phyloP scores from a whole-genome alignment of 352 stramenopile genomes.

The Globisporangium spiculum region DNA sequence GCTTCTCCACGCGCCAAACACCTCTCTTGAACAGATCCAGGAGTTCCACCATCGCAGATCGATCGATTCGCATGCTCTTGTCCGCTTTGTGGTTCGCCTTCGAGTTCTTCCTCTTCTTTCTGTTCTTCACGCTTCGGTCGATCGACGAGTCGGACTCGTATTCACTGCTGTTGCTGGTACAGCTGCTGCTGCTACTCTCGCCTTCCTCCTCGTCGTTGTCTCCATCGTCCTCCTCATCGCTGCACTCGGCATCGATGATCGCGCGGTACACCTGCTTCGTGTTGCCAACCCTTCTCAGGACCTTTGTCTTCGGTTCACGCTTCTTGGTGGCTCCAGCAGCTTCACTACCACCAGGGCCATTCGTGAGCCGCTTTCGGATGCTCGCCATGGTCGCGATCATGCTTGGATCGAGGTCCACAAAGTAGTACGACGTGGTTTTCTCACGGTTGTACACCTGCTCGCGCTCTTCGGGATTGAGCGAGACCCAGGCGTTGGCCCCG shows the following conservation, averaged over 20 bases:
- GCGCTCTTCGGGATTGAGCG: neutral
- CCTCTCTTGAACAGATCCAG: neutral
- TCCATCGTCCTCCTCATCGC: neutral
- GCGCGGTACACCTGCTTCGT: neutral
- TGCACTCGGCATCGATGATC: neutral
- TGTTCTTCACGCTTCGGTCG: neutral
- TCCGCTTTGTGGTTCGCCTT: neutral
- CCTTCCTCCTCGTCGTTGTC: neutral
- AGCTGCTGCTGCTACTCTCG: neutral
- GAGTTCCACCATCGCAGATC: neutral
- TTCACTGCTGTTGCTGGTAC: neutral
- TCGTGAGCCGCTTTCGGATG: neutral
- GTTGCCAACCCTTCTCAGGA: neutral
- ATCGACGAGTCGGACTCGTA: neutral
- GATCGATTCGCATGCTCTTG: neutral
- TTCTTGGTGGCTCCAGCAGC: neutral
- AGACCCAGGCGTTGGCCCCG: constrained; percentile 7
- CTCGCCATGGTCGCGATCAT: neutral
- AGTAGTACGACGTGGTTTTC: constrained; percentile 12
- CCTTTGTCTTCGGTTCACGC: neutral
- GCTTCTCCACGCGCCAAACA: neutral
- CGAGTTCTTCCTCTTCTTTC: neutral
- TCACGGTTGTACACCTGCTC: constrained; percentile 3
- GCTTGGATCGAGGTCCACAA: constrained; percentile 3
- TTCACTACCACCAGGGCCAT: too few species aligned